These are phyloP conservation scores for Stagonosporopsis vannaccii DNA, from an alignment of 2,329 filamentous ascomycete species.

Conservation along the genomic window DNA sequence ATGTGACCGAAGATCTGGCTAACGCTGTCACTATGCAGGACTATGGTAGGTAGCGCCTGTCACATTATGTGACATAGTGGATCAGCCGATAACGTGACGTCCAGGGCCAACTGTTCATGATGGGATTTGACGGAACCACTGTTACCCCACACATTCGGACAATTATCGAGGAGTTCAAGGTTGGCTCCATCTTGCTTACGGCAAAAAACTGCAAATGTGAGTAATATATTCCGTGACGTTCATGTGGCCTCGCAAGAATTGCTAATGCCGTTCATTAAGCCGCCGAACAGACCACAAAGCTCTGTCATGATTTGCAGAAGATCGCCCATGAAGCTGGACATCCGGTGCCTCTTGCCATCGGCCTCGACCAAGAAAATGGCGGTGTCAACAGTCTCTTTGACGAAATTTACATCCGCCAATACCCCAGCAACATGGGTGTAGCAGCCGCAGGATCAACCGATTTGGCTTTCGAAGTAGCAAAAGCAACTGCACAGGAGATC, in stretches of 20 bases:
- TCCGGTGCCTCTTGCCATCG: constrained; percentile 86
- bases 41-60: constrained; percentile 49
- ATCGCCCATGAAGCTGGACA: constrained; percentile 92
- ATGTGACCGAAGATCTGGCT: constrained; percentile 42
- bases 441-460: constrained; percentile 89
- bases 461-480: constrained; percentile 87
- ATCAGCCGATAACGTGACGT: constrained; percentile 52
- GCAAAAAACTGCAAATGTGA: constrained; percentile 86
- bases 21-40: constrained; percentile 50
- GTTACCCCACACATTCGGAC: constrained; percentile 83
- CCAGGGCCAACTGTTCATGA: constrained; percentile 80
- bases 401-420: constrained; percentile 94
- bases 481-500: constrained; percentile 91
- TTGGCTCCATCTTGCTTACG: constrained; percentile 85
- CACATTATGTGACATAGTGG: constrained; percentile 23
- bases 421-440: constrained; percentile 95
- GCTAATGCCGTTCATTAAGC: constrained; percentile 62
- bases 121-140: constrained; percentile 86
- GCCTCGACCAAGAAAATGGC: constrained; percentile 96
- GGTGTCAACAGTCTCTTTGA: constrained; percentile 97
- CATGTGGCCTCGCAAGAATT: constrained; percentile 12
- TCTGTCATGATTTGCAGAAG: constrained; percentile 90
- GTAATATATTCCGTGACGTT: constrained; percentile 30
- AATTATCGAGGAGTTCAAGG: constrained; percentile 82
- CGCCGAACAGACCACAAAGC: constrained; percentile 84